Percentiles rank a stretch among this genome's conserved stretches.
Conservation (phyloP, 192 early-diverging fungal genomes). For the Coemansia sp. region DNA sequence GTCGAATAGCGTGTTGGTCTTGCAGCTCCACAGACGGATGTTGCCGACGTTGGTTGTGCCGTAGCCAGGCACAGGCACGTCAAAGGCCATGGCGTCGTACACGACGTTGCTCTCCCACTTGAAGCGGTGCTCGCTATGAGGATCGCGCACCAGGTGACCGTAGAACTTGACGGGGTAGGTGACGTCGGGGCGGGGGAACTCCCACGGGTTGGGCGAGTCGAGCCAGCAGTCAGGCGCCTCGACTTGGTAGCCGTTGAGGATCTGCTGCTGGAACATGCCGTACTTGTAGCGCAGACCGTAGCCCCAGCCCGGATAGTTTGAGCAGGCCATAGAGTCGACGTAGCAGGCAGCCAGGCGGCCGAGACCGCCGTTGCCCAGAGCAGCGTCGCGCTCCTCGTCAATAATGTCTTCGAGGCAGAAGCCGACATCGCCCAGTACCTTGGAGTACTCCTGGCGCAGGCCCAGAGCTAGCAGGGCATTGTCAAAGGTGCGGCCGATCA, state of each 20-base stretch:
- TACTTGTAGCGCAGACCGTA: conserved; percentile 98
- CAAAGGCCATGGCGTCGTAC: conserved; percentile 93
- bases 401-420: conserved; percentile 93
- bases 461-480: conserved; percentile 90
- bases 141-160: conserved; percentile 83
- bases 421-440: conserved; percentile 73
- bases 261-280: conserved; percentile 98
- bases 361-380: conserved; percentile 96
- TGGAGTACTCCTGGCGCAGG: conserved; percentile 77
- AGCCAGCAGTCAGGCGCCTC: conserved; percentile 98
- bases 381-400: conserved; percentile 94
- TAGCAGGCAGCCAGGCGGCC: conserved; percentile 98
- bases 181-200: conserved; percentile 91
- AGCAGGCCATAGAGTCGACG: conserved; percentile 94
- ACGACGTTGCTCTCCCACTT: conserved; percentile 87
- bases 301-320: conserved; percentile 95
- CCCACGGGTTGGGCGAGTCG: conserved; percentile 96
- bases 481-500: conserved; percentile 96
- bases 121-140: conserved; percentile 65
- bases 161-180: conserved; percentile 89
- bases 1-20: conserved; percentile 89
- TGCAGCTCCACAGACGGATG: conserved; percentile 95
- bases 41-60: conserved; percentile 95
- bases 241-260: conserved; percentile 94
- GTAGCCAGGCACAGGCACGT: conserved; percentile 96